Base-by-base conservation (phyloP, 148 eudicot genomes). In the Persicaria tinctoria region DNA sequence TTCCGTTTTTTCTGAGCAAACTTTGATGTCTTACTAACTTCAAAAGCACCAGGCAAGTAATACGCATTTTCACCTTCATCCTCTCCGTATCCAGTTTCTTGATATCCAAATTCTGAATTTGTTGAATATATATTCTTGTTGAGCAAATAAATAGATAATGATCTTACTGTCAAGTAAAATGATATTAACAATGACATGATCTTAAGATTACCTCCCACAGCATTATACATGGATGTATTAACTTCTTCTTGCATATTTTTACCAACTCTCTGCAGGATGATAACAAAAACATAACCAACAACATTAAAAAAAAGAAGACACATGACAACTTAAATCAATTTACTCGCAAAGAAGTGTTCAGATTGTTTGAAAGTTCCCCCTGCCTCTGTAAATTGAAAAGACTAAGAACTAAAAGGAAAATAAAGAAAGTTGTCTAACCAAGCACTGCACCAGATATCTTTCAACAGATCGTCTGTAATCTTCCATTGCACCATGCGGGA, bases 401-500 rank as follows among this genome's bases (percentile, higher is more conserved):
- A 8, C 14, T 12, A 12, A 41, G 8, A 66, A 38, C 8, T 13
- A 41, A 66, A 66, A 8, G 27, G 18, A 11, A 66, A 41, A 66
- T 66, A 41, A 66, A 38, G 8, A 3, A 38, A 41, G 16, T 4
- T 6, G 4, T 66, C 47, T 38, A 38, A 66, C 70, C 47, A 66
- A 44, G 47, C 70, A 79, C 69, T 81, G 84, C 23, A 72, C 77
- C 80, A 92, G 75, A 87, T 83, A 82, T 57, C 85, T 84, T 78
- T 85, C 97, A 78, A 95, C 82, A 56, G 92, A 90, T 63, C 79
- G 86, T 79, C 89, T 86, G 77, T 95, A 95, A 60, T 78, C 69
- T 76, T 86, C 93, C 85, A 92, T 89, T 27, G 97, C 87, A 73
- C 96, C 96, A 81, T 84, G 84, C 48, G 87, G 94, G 74, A 89